Base-by-base conservation (phyloP, 805 yeast species). In the Teunomyces cretensis region DNA sequence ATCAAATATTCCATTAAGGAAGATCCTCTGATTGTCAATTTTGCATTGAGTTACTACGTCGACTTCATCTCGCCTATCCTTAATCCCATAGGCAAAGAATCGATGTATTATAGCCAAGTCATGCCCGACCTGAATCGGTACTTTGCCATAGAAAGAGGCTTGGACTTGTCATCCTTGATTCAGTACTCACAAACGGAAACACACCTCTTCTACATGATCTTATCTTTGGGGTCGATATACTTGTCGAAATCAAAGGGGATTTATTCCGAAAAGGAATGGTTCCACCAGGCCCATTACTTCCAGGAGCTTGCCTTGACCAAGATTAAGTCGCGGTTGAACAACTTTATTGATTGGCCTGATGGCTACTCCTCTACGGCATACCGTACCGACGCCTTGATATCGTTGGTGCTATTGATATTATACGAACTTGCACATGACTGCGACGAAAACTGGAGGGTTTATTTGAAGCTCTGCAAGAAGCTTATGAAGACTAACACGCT, bases 391-490 rank as follows among this genome's bases (percentile, higher is more conserved):
- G 40, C 54, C 27, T 43, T 62, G 16, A 39, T 62, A 1, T 52
- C 59, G 5, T 52, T 58, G 15, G 56, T 61, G 0, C 44, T 61
- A 9, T 42, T 61, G 32, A 59, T 60, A 19, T 41, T 62, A 17
- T 61, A 51, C 37, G 65, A 62, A 43, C 46, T 62, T 9, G 65
- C 65, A 2, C 54, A 61, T 44, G 56, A 61, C 46, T 61, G 64
- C 33, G 53, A 56, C 30, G 45, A 44, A 14, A 48, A 54, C 39
- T 62, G 64, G 64, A 47, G 48, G 6, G 40, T 39, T 3, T 60
- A 61, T 48, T 46, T 62, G 30, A 46, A 44, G 28, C 33, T 46
- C 4, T 53, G 63, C 44, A 56, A 55, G 43, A 44, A 46, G 7
- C 35, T 62, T 5, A 44, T 61, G 27, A 44, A 43, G n/a, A 47